Conservation (phyloP, 208 protist genomes). For the Acanthamoeba comandoni region DNA sequence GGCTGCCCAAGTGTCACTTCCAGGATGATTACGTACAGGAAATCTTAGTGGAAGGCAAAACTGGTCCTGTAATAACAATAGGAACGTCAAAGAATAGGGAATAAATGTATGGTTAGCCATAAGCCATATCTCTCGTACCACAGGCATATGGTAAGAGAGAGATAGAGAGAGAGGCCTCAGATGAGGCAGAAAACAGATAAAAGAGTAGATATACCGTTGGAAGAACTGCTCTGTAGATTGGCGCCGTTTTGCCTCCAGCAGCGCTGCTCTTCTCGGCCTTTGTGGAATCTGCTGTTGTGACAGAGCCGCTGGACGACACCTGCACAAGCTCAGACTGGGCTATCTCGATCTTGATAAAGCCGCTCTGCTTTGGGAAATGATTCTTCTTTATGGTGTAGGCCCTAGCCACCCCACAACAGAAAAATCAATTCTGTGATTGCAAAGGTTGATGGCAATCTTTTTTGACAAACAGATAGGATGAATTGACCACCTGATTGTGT, state of each 20-base stretch:
- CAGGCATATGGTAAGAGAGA: too few species aligned
- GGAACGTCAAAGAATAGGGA: too few species aligned
- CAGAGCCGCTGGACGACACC: neutral
- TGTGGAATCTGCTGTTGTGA: neutral
- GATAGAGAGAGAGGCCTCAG: too few species aligned
- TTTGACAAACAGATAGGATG: too few species aligned
- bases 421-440: too few species aligned
- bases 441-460: too few species aligned
- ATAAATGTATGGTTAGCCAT: too few species aligned
- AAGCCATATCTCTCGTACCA: too few species aligned
- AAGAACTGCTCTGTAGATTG: neutral
- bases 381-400: neutral
- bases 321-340: slow-evolving; percentile 9
- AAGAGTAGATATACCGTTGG: too few species aligned
- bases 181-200: too few species aligned
- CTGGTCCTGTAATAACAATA: slow-evolving; percentile 4
- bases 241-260: slow-evolving; percentile 2
- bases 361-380: slow-evolving; percentile 35
- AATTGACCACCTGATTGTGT: neutral
- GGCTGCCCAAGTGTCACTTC: neutral
- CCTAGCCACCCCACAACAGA: too few species aligned
- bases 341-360: slow-evolving; percentile 59
- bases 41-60: slow-evolving; percentile 51
- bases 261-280: slow-evolving; percentile 8
- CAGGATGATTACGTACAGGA: neutral